Percentiles rank a stretch among this genome's conserved stretches.
phyloP scores from a whole-genome alignment of 257 asterid species.

The Euphrasia confusa region DNA sequence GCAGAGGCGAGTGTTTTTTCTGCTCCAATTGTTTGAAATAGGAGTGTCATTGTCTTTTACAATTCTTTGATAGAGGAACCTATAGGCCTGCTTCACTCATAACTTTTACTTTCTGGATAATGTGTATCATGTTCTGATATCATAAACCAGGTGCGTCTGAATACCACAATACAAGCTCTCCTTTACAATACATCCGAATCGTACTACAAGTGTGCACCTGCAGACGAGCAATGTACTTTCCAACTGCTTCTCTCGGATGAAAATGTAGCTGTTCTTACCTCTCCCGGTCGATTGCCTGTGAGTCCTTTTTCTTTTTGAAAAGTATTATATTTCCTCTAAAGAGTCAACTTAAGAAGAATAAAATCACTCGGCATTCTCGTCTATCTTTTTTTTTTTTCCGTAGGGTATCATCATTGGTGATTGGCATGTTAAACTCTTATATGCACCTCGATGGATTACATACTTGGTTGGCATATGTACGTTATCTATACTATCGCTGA shows the following conservation, averaged over 20 bases:
- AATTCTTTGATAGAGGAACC: constrained; percentile 10
- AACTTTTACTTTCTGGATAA: background rate
- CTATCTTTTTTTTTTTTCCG: constrained; percentile 21
- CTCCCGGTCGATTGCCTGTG: constrained; percentile 60
- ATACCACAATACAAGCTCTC: constrained; percentile 35
- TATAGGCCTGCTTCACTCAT: constrained; percentile 11
- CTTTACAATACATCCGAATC: constrained; percentile 55
- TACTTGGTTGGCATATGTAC: constrained; percentile 61
- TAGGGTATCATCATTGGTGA: constrained; percentile 44
- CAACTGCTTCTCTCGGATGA: constrained; percentile 33
- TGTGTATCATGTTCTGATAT: constrained; percentile 17
- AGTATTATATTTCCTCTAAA: background rate
- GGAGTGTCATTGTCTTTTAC: background rate
- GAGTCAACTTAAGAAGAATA: background rate
- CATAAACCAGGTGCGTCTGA: constrained; percentile 58
- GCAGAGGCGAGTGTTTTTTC: constrained; percentile 45
- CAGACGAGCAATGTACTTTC: constrained; percentile 46
- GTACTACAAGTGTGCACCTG: constrained; percentile 53
- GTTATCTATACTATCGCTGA: background rate
- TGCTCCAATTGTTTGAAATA: background rate
- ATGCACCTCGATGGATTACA: constrained; percentile 69
- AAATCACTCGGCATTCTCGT: background rate
- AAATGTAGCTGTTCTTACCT: constrained; percentile 62
- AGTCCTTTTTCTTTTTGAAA: constrained; percentile 27
- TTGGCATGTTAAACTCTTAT: constrained; percentile 52